Evolutionary conservation across 75 land plant genomes (phyloP), one percentile per base, ranked within the genome.

Genomic region (Cryptomeria japonica): DNA sequence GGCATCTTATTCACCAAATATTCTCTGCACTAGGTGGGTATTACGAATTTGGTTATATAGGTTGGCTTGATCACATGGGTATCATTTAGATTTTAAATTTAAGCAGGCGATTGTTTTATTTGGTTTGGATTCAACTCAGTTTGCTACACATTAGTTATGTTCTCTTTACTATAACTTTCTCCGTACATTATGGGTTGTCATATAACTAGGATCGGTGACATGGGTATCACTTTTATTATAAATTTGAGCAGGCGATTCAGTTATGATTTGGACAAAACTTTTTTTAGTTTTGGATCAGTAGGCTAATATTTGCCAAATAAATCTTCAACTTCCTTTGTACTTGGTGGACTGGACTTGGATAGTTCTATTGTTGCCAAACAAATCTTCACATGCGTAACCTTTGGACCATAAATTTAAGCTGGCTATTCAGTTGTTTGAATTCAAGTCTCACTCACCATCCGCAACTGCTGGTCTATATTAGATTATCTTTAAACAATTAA

Each of bases 81-180:
- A 39, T 38, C 42, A 37, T 37, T 18, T 77, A 19, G 22, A 58
- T 58, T 19, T 4, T 58, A 58, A 4, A 58, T 19, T 58, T 58
- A 58, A 5, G 64, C 6, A 58, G 25, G 25, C 64, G 3, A 58
- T 58, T 58, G 64, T 22, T 5, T 3, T 56, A 18, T 18, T 58
- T 58, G 64, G 55, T 51, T 51, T 51, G 64, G 64, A 58, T 58
- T 19, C 19, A 58, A 58, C 25, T 18, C 96, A 56, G 98, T 98
- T 61, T 96, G 98, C 96, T 96, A 96, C 89, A 89, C 96, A 18
- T 90, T 95, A 28, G 89, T 94, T 55, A 93, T 93, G 99, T 96
- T 44, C 18, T 64, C 16, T 53, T 53, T 84, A 32, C 32, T 31
- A 32, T 3, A 41, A 80, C 34, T 25, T 28, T 19, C 22, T 82